Evolutionary conservation across 345 rosid genomes (phyloP).

Genomic region (Populus simonii): DNA sequence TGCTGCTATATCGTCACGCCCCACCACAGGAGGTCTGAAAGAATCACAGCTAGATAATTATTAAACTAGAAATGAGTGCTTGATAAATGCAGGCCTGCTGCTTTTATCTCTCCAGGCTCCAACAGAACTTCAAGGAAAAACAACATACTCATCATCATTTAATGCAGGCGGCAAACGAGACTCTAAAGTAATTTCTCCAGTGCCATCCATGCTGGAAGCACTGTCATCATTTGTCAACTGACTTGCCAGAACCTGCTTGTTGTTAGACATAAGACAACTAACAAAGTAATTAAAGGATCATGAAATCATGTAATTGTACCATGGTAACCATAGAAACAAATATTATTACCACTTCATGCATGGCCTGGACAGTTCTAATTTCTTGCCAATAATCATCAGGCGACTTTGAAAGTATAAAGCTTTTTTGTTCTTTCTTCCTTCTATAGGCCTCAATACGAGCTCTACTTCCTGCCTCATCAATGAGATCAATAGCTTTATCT

Average conservation of each 20-base stretch:
- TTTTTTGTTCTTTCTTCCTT: constrained; percentile 78
- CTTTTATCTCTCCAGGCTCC: neutral
- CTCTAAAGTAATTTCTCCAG: constrained; percentile 48
- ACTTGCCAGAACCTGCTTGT: constrained; percentile 58
- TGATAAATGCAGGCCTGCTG: constrained; percentile 2
- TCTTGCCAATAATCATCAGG: constrained; percentile 98
- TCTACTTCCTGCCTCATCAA: constrained; percentile 98
- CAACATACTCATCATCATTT: constrained; percentile 59
- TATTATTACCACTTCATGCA: constrained; percentile 87
- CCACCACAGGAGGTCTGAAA: constrained; percentile 67
- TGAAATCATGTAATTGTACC: constrained; percentile 11
- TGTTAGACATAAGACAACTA: constrained; percentile 13
- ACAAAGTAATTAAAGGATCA: constrained; percentile 11
- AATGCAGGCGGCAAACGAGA: constrained; percentile 48
- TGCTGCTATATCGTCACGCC: constrained; percentile 90
- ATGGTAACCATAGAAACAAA: neutral
- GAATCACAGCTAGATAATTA: constrained; percentile 20
- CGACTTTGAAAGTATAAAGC: constrained; percentile 69
- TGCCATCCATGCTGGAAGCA: constrained; percentile 39
- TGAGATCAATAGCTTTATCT: constrained; percentile 97
- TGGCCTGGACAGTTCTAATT: constrained; percentile 88
- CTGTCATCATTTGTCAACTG: constrained; percentile 42
- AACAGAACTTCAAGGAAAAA: constrained; percentile 15
- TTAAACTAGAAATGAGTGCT: neutral
- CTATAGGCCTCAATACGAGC: constrained; percentile 78